Evolutionary conservation across 202 grass and related monocot genomes (phyloP).

Genomic region (Zoysia matrella): DNA sequence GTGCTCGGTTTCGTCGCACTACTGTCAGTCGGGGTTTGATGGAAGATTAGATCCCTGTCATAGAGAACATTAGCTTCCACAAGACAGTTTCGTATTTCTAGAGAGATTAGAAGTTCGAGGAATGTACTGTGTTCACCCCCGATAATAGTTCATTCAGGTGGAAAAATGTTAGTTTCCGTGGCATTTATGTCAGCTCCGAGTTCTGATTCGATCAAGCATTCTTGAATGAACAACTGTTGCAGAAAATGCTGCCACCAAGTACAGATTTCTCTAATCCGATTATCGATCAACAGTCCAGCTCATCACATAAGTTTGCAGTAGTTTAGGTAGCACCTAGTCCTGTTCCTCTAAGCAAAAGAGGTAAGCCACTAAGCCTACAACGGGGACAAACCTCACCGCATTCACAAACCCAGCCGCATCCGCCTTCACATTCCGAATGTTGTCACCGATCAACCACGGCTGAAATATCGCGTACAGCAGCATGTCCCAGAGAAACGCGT

Average conservation of each 20-base stretch:
- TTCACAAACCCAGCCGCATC: slow-evolving; percentile 50
- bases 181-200: background rate
- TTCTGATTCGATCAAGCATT: slow-evolving; percentile 7
- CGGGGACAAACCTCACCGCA: slow-evolving; percentile 64
- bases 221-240: background rate
- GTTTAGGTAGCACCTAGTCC: slow-evolving; percentile 18
- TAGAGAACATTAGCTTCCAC: slow-evolving; percentile 16
- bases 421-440: slow-evolving; percentile 70
- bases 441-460: slow-evolving; percentile 90
- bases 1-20: slow-evolving; percentile 47
- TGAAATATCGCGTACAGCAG: slow-evolving; percentile 81
- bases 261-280: background rate
- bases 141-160: background rate
- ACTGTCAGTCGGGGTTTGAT: slow-evolving; percentile 11
- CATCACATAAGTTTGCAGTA: background rate
- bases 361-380: slow-evolving; percentile 78
- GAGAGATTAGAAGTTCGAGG: background rate
- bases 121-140: background rate
- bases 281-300: background rate
- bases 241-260: background rate
- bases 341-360: slow-evolving; percentile 62
- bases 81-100: background rate
- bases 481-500: slow-evolving; percentile 92
- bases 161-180: background rate
- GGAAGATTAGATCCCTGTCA: slow-evolving; percentile 2